Base-by-base conservation (phyloP, 352 stramenopile species). In the Phytophthora hybrid region DNA sequence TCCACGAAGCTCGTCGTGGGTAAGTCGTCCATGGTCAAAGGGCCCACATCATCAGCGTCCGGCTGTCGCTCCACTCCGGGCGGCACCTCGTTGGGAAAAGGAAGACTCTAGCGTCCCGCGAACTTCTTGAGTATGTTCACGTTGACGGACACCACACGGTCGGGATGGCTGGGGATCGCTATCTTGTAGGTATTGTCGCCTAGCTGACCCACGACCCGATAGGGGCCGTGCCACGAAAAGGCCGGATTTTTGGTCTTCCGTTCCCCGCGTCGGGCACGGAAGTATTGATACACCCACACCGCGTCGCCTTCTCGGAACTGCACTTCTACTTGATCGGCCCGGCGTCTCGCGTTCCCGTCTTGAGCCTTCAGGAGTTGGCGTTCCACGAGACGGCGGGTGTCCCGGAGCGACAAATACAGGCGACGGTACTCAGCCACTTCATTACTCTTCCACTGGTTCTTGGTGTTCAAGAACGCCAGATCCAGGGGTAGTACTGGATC, bases 161-260 rank as follows among this genome's bases (percentile, higher is more conserved):
- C 46, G 8, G 57, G 57, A 16, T 63, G 57, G 3, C 19, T 26
- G 9, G 57, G 57, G 11, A 63, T 63, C 1, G 51, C 57, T 1
- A 63, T 39, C 3, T 19, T 13, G 14, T 63, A 63, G 1, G 39
- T 23, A 5, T 63, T 63, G 4, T 31, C 29, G 29, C 29, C 29
- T 1, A 31, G 0, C 4, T 31, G 29, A 0, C 29, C 29, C 0
- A 31, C 2, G 10, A 63, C 21, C 10, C 57, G 37, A 11, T 63
- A 63, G 19, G 57, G 57, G 37, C 65, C 58, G 39, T 72, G 57
- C 57, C 65, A 72, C 5, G 58, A 44, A 29, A 63, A 72, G 1
- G 49, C 58, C 4, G 63, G n/a, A 26, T 72, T 62, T 23, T 72
- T 62, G 11, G 51, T 58, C 1, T 51, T 16, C 6, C 4, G 29